Evolutionary conservation across 1,284 basidiomycete species (phyloP).

Genomic region (Porogramme epimiltina): DNA sequence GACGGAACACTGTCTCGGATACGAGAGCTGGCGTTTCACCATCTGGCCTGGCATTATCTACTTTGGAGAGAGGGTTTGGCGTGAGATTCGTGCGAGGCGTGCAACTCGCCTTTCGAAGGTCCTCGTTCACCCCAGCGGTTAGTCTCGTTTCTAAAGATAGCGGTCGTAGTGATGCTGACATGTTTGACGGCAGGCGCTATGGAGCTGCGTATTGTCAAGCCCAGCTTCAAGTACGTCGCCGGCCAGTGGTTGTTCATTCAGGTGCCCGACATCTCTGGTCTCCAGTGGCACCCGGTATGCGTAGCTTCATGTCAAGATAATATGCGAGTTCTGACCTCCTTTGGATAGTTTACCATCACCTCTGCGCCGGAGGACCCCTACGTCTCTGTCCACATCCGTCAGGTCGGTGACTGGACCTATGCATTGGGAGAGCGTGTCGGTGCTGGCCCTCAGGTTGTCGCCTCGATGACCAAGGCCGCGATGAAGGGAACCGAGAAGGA

Average conservation of each 20-base stretch:
- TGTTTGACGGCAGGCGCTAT: slow-evolving; percentile 61
- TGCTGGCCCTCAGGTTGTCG: slow-evolving; percentile 74
- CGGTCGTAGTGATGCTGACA: slow-evolving; percentile 4
- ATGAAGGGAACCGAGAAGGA: slow-evolving; percentile 75
- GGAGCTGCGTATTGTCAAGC: slow-evolving; percentile 88
- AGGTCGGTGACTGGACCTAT: slow-evolving; percentile 87
- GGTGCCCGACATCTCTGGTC: slow-evolving; percentile 79
- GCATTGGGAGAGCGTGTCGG: slow-evolving; percentile 82
- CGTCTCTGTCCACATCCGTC: slow-evolving; percentile 86
- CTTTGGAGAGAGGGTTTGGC: slow-evolving; percentile 80
- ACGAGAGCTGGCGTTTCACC: slow-evolving; percentile 83
- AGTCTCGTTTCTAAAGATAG: slow-evolving; percentile 24
- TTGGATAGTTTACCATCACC: slow-evolving; percentile 82
- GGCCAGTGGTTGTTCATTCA: slow-evolving; percentile 93
- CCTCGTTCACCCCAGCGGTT: slow-evolving; percentile 79
- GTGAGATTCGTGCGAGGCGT: slow-evolving; percentile 76
- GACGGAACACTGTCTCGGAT: slow-evolving; percentile 82
- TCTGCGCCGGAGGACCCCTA: slow-evolving; percentile 91
- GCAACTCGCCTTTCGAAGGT: slow-evolving; percentile 80
- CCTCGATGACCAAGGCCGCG: slow-evolving; percentile 71
- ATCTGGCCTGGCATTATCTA: slow-evolving; percentile 89
- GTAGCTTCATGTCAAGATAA: neutral
- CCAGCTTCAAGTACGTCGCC: slow-evolving; percentile 85
- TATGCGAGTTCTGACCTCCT: slow-evolving; percentile 2
- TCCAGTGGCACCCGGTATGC: slow-evolving; percentile 89